Evolutionary conservation across 1,139 yeast species (phyloP), one percentile per base, ranked within the genome.

Genomic region (Zhuliangozyma parablackwelliae): DNA sequence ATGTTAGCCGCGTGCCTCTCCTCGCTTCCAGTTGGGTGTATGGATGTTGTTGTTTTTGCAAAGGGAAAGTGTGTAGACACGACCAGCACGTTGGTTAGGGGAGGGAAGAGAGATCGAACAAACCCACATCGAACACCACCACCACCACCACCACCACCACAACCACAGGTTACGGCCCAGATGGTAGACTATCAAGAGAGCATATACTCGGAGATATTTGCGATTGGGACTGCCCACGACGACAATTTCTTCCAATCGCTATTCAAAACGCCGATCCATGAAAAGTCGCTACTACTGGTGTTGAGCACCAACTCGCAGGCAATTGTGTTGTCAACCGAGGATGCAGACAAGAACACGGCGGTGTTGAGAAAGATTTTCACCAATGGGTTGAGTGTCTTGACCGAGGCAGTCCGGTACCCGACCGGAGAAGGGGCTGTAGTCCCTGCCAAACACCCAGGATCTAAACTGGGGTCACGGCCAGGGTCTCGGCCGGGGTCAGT

Each of bases 191-290:
- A 44, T 29, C 40, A 57, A 21, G 45, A 51, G 20, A 38, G 43
- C 21, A 43, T 57, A 30, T 63, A 63, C 44, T 35, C 54, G 10
- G 52, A 55, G 27, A 45, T 64, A 32, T 64, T 64, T 43, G 16
- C 3, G 16, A 16, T 4, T 16, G 16, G 16, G 16, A 16, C 16
- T 16, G 34, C 41, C 13, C 57, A 57, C 29, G 59, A 56, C 34
- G 48, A 38, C 12, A 54, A 47, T 10, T 61, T 50, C 36, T 63
- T 50, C 43, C 45, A 47, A 29, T 43, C 49, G 5, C 41, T 64
- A 9, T 63, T 49, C 49, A 56, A 60, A 9, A 52, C 60, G 1
- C 59, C 62, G 2, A 51, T 61, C 10, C 57, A 57, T 36, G 33
- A 42, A n/a, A 50, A 49, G 21, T 59, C 62, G 1, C 46, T 65